A percentile compares a stretch with the other conserved stretches of the same genome.
Evolutionary conservation across 2,329 filamentous ascomycete genomes (phyloP).

Genomic region (Graphilbum fragrans): DNA sequence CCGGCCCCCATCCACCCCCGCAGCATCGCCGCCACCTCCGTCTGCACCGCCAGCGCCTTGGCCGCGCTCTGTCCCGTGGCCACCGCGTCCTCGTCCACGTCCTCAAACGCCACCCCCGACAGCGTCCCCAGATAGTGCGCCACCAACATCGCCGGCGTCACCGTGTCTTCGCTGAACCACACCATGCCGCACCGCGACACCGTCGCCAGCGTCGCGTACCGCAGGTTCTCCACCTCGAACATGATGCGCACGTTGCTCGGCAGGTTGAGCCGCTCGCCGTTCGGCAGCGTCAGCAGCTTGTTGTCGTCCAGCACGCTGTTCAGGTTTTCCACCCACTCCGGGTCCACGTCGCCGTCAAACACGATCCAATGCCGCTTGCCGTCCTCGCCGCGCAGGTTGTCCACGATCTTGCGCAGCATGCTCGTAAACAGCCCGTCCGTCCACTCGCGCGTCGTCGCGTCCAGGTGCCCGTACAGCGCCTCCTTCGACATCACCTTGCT

Average conservation of each 20-base stretch:
- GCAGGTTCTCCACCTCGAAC: slow-evolving; percentile 98
- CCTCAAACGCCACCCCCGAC: slow-evolving; percentile 76
- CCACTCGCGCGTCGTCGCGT: slow-evolving; percentile 96
- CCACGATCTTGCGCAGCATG: slow-evolving; percentile 94
- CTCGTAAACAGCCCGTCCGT: slow-evolving; percentile 97
- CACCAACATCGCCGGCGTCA: slow-evolving; percentile 86
- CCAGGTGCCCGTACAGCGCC: slow-evolving; percentile 85
- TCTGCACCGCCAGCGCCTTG: slow-evolving; percentile 68
- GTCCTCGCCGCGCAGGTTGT: slow-evolving; percentile 95
- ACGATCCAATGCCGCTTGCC: slow-evolving; percentile 98
- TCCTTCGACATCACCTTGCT: slow-evolving; percentile 99
- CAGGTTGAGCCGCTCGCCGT: slow-evolving; percentile 92
- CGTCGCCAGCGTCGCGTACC: slow-evolving; percentile 95
- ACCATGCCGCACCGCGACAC: slow-evolving; percentile 99
- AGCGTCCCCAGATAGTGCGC: slow-evolving; percentile 80
- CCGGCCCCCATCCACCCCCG: slow-evolving; percentile 46
- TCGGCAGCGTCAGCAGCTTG: slow-evolving; percentile 90
- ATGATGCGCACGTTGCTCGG: slow-evolving; percentile 95
- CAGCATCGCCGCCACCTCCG: slow-evolving; percentile 67
- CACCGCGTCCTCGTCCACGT: slow-evolving; percentile 85
- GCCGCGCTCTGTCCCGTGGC: slow-evolving; percentile 61
- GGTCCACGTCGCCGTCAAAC: slow-evolving; percentile 97
- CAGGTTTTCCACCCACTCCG: slow-evolving; percentile 98
- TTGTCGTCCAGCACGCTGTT: slow-evolving; percentile 99
- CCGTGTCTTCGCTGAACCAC: slow-evolving; percentile 98